Base-by-base conservation (phyloP, 345 rosid genomes). In the Lepidium aucheri region DNA sequence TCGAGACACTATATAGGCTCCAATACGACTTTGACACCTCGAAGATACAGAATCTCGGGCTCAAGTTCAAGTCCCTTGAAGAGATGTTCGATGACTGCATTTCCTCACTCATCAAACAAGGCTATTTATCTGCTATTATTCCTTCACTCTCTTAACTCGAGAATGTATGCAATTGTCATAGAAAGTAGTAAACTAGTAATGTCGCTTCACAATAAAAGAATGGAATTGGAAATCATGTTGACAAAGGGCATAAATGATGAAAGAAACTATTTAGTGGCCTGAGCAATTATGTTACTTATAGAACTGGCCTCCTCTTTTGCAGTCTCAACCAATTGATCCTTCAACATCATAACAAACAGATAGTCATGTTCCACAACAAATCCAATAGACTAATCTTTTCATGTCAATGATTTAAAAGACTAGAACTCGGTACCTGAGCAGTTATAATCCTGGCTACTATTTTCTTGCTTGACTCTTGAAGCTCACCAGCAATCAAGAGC, bases 401-500 rank as follows among this genome's bases (percentile, higher is more conserved):
- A 59, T 66, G 49, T 44, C 3, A 1, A 42, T 33, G 51, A 33
- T 41, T 9, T 34, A 26, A 41, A 41, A 11, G 9, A 1, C 32
- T 36, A 43, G 3, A 66, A 41, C 5, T 68, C 28, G 33, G 70
- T 74, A 88, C 96, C 95, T 90, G 97, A 0, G 96, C 91, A 42
- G 92, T 85, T 61, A 94, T 84, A 61, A 88, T 73, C 79, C 91
- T 81, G 41, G 97, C 95, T 26, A 88, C 84, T 9, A 91, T 90
- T 67, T 94, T 94, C 81, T 94, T 94, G 84, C 99, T 94, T 0
- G 97, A 68, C 77, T 90, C 99, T 76, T 94, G 99, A 67, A 94
- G 95, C 70, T 94, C 96, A 1, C 97, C 99, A 8, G 96, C 99
- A 63, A 90, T 83, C 76, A 94, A 70, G 17, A 94, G 77, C 80